Percentiles rank a stretch among this genome's conserved stretches.
These are phyloP conservation scores for Penicillium macrosclerotiorum DNA, from an alignment of 495 filamentous ascomycete genomes.

Conservation along the genomic window DNA sequence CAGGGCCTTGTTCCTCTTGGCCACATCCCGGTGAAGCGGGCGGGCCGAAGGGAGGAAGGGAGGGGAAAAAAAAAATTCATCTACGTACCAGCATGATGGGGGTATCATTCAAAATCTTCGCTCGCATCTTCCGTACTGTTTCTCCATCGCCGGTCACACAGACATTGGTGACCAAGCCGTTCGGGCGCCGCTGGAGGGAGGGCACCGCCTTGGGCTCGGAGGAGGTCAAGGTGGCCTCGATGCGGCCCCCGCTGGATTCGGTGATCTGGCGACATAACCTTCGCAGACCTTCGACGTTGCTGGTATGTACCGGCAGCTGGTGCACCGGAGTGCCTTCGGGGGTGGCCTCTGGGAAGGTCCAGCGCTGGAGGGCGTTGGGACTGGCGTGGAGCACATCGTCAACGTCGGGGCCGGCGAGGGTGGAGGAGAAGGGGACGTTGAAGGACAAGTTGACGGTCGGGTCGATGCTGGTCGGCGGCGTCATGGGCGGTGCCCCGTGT, in stretches of 20 bases:
- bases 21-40: not conserved
- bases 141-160: constrained; percentile 83
- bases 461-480: constrained; percentile 63
- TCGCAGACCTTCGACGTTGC: constrained; percentile 75
- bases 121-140: constrained; percentile 77
- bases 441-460: constrained; percentile 77
- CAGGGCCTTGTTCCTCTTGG: constrained; percentile 3
- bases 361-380: constrained; percentile 74
- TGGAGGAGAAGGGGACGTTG: constrained; percentile 92
- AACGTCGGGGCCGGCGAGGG: constrained; percentile 82
- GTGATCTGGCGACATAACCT: constrained; percentile 76
- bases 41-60: not conserved
- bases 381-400: constrained; percentile 91
- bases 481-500: constrained; percentile 62
- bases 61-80: constrained; percentile 24
- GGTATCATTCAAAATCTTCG: constrained; percentile 79
- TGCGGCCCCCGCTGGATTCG: constrained; percentile 61
- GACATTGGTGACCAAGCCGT: constrained; percentile 83
- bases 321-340: constrained; percentile 78
- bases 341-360: constrained; percentile 86
- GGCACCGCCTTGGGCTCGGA: constrained; percentile 76
- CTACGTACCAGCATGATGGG: constrained; percentile 79
- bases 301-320: constrained; percentile 82
- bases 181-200: constrained; percentile 61
- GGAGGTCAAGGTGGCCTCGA: constrained; percentile 79